Conservation (phyloP, 2,329 filamentous ascomycete species). For the Thelonectria olida region DNA sequence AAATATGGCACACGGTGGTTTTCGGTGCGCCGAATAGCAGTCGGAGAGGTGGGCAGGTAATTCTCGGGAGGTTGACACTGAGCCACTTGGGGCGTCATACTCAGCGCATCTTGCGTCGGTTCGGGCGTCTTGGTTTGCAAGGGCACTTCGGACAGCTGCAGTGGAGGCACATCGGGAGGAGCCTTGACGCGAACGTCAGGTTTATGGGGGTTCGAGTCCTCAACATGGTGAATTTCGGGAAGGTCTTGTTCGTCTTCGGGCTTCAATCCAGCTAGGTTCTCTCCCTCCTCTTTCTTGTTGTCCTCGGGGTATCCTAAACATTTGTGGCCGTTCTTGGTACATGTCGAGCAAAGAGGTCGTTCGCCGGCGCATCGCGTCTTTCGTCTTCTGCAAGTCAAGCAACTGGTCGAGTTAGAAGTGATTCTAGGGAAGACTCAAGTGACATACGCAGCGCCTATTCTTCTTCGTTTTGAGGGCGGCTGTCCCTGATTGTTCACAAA, state of each 20-base stretch:
- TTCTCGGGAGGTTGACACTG: constrained; percentile 25
- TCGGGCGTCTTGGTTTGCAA: constrained; percentile 21
- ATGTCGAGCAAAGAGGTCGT: constrained; percentile 76
- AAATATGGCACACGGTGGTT: constrained; percentile 84
- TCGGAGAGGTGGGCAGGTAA: constrained; percentile 48
- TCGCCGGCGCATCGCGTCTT: constrained; percentile 81
- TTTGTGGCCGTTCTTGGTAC: constrained; percentile 73
- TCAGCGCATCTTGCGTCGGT: constrained; percentile 10
- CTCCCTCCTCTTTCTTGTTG: constrained; percentile 53
- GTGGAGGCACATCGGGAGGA: constrained; percentile 23
- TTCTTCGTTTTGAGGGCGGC: constrained; percentile 79
- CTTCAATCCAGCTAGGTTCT: constrained; percentile 28
- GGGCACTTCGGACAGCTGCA: constrained; percentile 7
- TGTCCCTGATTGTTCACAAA: constrained; percentile 87
- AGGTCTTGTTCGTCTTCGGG: constrained; percentile 38
- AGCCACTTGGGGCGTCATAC: constrained; percentile 12
- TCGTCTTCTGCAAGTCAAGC: constrained; percentile 71
- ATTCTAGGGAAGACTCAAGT: constrained; percentile 3
- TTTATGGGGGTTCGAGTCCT: constrained; percentile 47
- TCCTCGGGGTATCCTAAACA: constrained; percentile 74
- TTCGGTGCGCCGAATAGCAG: constrained; percentile 59
- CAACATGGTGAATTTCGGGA: constrained; percentile 42
- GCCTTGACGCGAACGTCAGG: constrained; percentile 20
- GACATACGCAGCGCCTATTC: constrained; percentile 81
- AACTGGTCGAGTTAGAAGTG: constrained; percentile 31